These are phyloP conservation scores for Baudoinia panamericana DNA, from an alignment of 495 filamentous ascomycete species.

Conservation along the genomic window DNA sequence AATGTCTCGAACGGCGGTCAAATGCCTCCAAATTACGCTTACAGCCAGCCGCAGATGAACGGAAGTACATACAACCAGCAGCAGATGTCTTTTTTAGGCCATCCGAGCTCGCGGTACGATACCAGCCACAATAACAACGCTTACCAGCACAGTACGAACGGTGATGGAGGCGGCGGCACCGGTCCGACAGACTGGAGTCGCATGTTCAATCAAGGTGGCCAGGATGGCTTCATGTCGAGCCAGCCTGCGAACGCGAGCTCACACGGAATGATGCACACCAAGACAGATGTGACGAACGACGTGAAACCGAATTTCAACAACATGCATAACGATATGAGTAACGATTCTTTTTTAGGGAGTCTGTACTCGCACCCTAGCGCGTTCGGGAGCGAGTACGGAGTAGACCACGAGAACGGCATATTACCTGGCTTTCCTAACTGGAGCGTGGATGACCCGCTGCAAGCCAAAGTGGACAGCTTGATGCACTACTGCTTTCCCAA, in stretches of 20 bases:
- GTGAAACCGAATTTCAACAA: conserved; percentile 12
- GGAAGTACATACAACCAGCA: conserved; percentile 12
- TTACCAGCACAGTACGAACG: conserved; percentile 9
- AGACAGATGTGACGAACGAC: conserved; percentile 15
- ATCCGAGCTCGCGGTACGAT: conserved; percentile 21
- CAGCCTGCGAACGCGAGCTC: conserved; percentile 21
- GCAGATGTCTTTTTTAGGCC: conserved; percentile 22
- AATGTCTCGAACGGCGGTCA: conserved; percentile 3
- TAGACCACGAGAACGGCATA: conserved; percentile 19
- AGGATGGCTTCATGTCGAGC: conserved; percentile 21
- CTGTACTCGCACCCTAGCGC: conserved; percentile 21
- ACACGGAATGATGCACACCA: conserved; percentile 16
- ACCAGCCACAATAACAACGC: conserved; percentile 17
- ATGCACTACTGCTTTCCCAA: conserved; percentile 41
- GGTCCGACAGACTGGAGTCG: conserved; percentile 17
- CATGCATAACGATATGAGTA: conserved; percentile 8
- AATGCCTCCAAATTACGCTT: conserved; percentile 14
- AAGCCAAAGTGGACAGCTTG: conserved; percentile 26
- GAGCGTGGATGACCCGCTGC: conserved; percentile 27
- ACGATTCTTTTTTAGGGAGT: conserved; percentile 23
- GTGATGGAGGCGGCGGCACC: conserved; percentile 11
- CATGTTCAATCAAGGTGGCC: conserved; percentile 19
- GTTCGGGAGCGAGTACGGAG: conserved; percentile 16
- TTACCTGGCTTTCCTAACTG: conserved; percentile 25
- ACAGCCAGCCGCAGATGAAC: conserved; percentile 14